A percentile compares a stretch with the other conserved stretches of the same genome.
Evolutionary conservation across 2,329 filamentous ascomycete species (phyloP).

Genomic region (Aspergillus viridinutans): DNA sequence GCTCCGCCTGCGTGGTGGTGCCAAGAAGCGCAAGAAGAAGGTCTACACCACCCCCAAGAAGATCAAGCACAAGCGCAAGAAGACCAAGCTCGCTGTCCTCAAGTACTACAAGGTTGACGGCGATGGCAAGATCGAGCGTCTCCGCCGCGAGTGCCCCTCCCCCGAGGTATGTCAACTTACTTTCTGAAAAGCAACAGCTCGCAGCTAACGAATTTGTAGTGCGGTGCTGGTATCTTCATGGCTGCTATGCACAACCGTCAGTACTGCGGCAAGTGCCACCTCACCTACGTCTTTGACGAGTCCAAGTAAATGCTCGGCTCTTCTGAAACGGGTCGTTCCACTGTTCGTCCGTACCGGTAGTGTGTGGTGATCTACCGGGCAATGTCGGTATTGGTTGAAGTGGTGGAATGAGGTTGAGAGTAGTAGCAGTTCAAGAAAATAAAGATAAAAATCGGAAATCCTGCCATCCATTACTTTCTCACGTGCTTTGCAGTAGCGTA

Average conservation of each 20-base stretch:
- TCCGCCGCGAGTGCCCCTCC: constrained; percentile 93
- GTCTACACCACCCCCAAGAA: constrained; percentile 99
- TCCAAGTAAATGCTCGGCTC: constrained; percentile 46
- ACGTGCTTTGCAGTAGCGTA: background rate
- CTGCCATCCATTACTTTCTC: background rate
- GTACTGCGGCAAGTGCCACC: constrained; percentile 77
- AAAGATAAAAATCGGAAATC: background rate
- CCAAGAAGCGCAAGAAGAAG: constrained; percentile 99
- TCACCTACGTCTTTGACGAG: constrained; percentile 69
- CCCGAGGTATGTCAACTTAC: constrained; percentile 64
- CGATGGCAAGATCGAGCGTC: constrained; percentile 99
- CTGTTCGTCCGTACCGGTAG: constrained; percentile 12
- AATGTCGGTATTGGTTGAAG: constrained; percentile 9
- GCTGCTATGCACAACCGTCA: constrained; percentile 99
- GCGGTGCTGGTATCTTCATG: constrained; percentile 99
- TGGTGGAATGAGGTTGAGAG: constrained; percentile 10
- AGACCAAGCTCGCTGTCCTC: constrained; percentile 99
- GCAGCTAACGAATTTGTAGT: constrained; percentile 51
- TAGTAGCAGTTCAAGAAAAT: constrained; percentile 3
- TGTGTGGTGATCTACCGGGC: constrained; percentile 6
- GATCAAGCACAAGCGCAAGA: constrained; percentile 99
- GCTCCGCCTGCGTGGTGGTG: constrained; percentile 95
- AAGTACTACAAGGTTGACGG: constrained; percentile 99
- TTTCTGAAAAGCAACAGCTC: constrained; percentile 33
- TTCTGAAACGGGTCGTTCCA: constrained; percentile 8